phyloP scores from a whole-genome alignment of 108 stramenopile genomes.

The Cyclostephanos tholiformis region DNA sequence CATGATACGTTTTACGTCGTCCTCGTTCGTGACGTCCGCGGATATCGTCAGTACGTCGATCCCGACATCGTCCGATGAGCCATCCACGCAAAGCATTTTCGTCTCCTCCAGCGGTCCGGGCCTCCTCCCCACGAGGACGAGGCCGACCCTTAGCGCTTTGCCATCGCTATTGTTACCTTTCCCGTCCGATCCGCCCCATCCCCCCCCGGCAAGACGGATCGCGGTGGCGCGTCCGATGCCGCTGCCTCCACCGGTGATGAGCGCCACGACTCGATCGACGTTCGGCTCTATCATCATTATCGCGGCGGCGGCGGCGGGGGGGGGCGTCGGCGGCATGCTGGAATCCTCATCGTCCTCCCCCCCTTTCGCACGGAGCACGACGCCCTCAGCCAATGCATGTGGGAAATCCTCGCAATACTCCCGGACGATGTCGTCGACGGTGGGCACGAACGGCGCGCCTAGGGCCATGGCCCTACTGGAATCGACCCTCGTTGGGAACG shows the following conservation, averaged over 20 bases:
- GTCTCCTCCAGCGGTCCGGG: constrained; percentile 55
- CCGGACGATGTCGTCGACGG: constrained; percentile 49
- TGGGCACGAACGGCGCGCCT: constrained; percentile 45
- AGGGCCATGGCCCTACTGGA: constrained; percentile 43
- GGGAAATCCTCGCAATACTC: constrained; percentile 57
- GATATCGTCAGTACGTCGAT: constrained; percentile 34
- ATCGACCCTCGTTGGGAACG: constrained; percentile 60
- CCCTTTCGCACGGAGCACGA: constrained; percentile 6
- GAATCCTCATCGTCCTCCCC: background rate
- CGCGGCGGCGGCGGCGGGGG: too few relatives aligned
- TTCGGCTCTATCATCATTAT: background rate
- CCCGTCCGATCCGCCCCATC: constrained; percentile 46
- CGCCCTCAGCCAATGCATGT: constrained; percentile 44
- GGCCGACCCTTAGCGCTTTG: constrained; percentile 24
- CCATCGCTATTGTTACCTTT: constrained; percentile 28
- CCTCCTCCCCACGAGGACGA: constrained; percentile 69
- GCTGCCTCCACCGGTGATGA: constrained; percentile 73
- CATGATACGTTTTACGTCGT: constrained; percentile 58
- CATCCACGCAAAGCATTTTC: constrained; percentile 17
- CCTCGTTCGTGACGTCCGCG: constrained; percentile 65
- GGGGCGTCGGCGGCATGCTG: too few relatives aligned
- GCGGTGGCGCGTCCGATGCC: constrained; percentile 80
- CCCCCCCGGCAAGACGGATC: constrained; percentile 47
- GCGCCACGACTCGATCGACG: constrained; percentile 47
- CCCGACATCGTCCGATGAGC: constrained; percentile 19